A percentile compares a stretch with the other conserved stretches of the same genome.
phyloP scores from a whole-genome alignment of 805 yeast species.

The Wickerhamomyces sydowiorum region DNA sequence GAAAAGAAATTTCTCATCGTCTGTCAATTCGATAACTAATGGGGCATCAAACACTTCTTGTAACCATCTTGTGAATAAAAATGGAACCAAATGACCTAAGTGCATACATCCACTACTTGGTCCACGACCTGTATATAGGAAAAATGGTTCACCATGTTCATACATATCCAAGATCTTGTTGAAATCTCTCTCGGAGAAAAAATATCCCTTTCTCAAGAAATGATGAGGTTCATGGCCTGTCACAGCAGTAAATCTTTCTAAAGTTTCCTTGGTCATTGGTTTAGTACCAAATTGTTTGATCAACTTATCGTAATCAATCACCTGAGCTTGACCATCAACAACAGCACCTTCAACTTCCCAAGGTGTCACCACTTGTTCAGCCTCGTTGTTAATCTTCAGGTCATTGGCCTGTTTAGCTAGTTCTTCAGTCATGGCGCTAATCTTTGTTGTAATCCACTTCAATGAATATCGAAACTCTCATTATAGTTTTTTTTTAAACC shows the following conservation, averaged over 20 bases:
- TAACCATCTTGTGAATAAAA: constrained; percentile 93
- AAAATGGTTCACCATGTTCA: constrained; percentile 93
- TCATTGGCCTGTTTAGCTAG: neutral
- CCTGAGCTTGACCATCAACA: constrained; percentile 88
- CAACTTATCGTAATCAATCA: constrained; percentile 86
- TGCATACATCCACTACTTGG: constrained; percentile 94
- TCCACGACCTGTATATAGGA: constrained; percentile 95
- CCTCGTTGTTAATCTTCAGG: neutral
- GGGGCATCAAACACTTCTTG: constrained; percentile 98
- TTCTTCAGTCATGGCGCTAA: neutral
- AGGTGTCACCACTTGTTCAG: constrained; percentile 55
- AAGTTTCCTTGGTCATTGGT: constrained; percentile 60
- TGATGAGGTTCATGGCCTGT: constrained; percentile 94
- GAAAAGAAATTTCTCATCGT: constrained; percentile 94
- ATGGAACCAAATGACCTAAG: constrained; percentile 95
- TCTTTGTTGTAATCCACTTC: neutral
- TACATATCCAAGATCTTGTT: constrained; percentile 74
- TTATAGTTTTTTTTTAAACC: too few relatives aligned
- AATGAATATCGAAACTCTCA: too few relatives aligned
- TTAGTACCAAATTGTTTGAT: constrained; percentile 85
- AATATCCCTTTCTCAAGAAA: constrained; percentile 82
- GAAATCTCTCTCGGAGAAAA: constrained; percentile 88
- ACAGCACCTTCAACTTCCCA: constrained; percentile 99
- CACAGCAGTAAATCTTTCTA: constrained; percentile 67
- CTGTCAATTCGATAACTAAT: constrained; percentile 87